Evolutionary conservation across 108 stramenopile genomes (phyloP), one percentile per base, ranked within the genome.

Genomic region (Pseudonitzschia multiseries): DNA sequence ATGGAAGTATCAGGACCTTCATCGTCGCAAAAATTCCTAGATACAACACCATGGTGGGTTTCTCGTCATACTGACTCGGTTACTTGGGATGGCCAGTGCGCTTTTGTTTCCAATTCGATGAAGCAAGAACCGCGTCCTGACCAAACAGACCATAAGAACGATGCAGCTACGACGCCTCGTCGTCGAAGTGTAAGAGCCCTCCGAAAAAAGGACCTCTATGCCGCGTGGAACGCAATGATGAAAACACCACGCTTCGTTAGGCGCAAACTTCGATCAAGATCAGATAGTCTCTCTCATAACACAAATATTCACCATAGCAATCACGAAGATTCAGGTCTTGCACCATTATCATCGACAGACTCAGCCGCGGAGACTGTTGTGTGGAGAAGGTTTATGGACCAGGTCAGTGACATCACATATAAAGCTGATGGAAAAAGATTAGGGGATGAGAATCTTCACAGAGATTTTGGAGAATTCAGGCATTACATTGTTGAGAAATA

Each of bases 181-280:
- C 79, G 79, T 27, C 65, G 79, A 46, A 71, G 75, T 65, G 77
- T 83, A 8, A 67, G 86, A 71, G 73, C 84, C 13, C 77, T 91
- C 26, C 75, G 86, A 6, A 93, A 93, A 78, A 91, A 91, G 64
- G 93, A 91, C 40, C 78, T 93, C n/a, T 88, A 91, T 66, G 77
- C 80, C 22, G 90, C 93, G 4, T 93, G 93, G 93, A 90, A 87
- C 70, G 77, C 84, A n/a, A 85, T 93, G 77, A 78, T 93, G 81
- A 78, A 79, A 73, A 90, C 89, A 10, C 89, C 93, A 29, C 83
- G 87, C 9, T 87, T 85, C 67, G 69, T 84, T 26, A 54, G 72
- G 8, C 70, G 78, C 36, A 79, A 74, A 56, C 54, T 85, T 41
- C 57, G 74, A 41, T 26, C 57, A 21, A 33, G 50, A n/a, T 20